Conservation (phyloP, 306 rosid species). For the Glycine soja region DNA sequence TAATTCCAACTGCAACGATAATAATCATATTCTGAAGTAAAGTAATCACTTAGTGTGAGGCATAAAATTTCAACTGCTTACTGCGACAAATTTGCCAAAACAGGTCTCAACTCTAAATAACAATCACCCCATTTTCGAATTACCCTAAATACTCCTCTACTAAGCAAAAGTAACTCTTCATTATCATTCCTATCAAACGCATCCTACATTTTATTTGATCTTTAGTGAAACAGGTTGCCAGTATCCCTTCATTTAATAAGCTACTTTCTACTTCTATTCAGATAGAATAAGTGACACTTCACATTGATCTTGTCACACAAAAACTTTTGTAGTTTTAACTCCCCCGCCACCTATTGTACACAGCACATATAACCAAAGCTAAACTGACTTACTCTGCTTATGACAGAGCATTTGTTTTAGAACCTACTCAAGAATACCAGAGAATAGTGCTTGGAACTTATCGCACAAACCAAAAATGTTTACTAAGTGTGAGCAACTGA, state of each 20-base stretch:
- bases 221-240: neutral
- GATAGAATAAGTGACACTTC: slow-evolving; percentile 7
- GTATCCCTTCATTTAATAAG: neutral
- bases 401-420: neutral
- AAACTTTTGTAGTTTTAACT: neutral
- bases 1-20: too few species aligned
- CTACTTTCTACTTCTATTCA: slow-evolving; percentile 16
- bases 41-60: too few species aligned
- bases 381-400: slow-evolving; percentile 25
- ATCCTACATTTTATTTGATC: neutral
- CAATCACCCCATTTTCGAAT: slow-evolving; percentile 15
- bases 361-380: slow-evolving; percentile 21
- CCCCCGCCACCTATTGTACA: neutral
- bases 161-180: neutral
- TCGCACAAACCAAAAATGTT: slow-evolving; percentile 30
- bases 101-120: neutral
- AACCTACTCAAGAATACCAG: slow-evolving; percentile 32
- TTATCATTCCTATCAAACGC: neutral
- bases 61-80: too few species aligned
- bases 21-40: too few species aligned
- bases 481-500: slow-evolving; percentile 34
- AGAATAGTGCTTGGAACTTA: slow-evolving; percentile 22
- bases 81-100: too few species aligned
- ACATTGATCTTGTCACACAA: slow-evolving; percentile 31
- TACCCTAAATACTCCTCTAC: slow-evolving; percentile 13